Conservation (phyloP, 805 yeast species). For the Jamesozyma lodderae region DNA sequence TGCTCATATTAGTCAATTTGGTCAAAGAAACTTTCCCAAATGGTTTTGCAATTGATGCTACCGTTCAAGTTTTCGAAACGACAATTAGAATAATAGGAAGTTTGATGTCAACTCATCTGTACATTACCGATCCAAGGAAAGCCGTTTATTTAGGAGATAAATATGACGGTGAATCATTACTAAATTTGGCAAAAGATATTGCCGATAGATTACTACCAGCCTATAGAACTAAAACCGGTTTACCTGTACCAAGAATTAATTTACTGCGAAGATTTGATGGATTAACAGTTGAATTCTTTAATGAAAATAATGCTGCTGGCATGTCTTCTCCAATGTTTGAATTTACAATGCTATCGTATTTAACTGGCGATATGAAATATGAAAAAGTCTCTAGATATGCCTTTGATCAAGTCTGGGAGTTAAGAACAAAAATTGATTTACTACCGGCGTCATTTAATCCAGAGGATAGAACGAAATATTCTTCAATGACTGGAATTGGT, state of each 20-base stretch:
- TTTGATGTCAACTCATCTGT: conserved; percentile 66
- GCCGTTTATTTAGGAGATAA: conserved; percentile 31
- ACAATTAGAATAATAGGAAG: conserved; percentile 81
- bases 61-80: conserved; percentile 82
- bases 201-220: conserved; percentile 67
- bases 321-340: conserved; percentile 79
- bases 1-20: conserved; percentile 38
- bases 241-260: conserved; percentile 79
- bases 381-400: conserved; percentile 54
- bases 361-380: conserved; percentile 68
- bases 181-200: conserved; percentile 62
- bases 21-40: conserved; percentile 30
- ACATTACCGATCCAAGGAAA: conserved; percentile 42
- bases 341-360: conserved; percentile 60
- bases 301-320: conserved; percentile 81
- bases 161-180: conserved; percentile 61
- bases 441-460: conserved; percentile 75
- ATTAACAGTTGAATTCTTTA: conserved; percentile 36
- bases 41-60: conserved; percentile 54
- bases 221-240: conserved; percentile 50
- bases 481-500: conserved; percentile 68
- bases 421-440: conserved; percentile 51
- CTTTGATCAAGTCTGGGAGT: conserved; percentile 61
- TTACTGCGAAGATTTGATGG: conserved; percentile 34
- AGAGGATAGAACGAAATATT: conserved; percentile 43